Evolutionary conservation across 2,329 filamentous ascomycete genomes (phyloP).

Genomic region (Aspergillus pseudoviridinutans): DNA sequence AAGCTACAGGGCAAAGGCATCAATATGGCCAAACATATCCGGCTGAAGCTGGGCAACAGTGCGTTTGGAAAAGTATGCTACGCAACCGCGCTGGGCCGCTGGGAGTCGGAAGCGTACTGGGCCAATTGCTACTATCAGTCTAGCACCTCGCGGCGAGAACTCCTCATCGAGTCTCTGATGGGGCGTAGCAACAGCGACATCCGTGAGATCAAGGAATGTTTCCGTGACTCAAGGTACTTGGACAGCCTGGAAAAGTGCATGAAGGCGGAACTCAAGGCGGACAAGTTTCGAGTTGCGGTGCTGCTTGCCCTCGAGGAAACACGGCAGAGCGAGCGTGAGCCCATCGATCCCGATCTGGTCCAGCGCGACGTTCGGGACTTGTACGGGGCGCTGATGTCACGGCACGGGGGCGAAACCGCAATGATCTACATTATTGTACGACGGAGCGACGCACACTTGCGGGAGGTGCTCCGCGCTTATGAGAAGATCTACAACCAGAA

Average conservation of each 20-base stretch:
- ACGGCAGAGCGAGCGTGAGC: conserved; percentile 76
- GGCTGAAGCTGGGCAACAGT: conserved; percentile 46
- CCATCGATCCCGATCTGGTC: conserved; percentile 58
- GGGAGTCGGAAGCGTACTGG: conserved; percentile 96
- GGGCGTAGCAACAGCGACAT: conserved; percentile 87
- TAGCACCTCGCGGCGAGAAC: conserved; percentile 75
- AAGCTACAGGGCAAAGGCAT: conserved; percentile 55
- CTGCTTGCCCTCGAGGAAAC: conserved; percentile 76
- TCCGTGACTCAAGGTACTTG: conserved; percentile 86
- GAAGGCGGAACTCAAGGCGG: conserved; percentile 86
- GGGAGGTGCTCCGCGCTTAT: conserved; percentile 74
- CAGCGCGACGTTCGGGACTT: conserved; percentile 70
- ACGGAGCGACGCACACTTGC: conserved; percentile 75
- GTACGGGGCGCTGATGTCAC: conserved; percentile 64
- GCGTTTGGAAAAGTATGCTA: conserved; percentile 85
- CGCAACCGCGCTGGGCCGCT: conserved; percentile 79
- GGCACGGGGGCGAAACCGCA: conserved; percentile 75
- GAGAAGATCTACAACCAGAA: conserved; percentile 70
- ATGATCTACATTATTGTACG: conserved; percentile 83
- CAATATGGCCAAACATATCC: conserved; percentile 50
- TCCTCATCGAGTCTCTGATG: conserved; percentile 91
- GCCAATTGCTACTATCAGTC: conserved; percentile 97
- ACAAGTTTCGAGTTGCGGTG: conserved; percentile 91
- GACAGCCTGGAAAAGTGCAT: conserved; percentile 81
- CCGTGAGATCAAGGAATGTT: conserved; percentile 76